phyloP scores from a whole-genome alignment of 257 asterid genomes.

The Scutellaria galericulata region DNA sequence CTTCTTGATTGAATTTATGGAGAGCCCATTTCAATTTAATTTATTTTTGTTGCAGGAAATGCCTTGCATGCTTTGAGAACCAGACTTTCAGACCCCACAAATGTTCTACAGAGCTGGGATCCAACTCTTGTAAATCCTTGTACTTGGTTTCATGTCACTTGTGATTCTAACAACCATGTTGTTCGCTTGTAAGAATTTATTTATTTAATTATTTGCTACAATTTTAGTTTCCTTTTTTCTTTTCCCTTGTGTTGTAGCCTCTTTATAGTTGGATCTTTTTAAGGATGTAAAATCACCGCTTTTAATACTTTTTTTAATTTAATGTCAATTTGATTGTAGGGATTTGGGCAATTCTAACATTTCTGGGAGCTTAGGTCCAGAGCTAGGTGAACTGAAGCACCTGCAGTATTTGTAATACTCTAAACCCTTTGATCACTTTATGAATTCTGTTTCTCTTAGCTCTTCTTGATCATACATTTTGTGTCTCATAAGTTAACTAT shows the following conservation, averaged over 20 bases:
- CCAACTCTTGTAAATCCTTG: slow-evolving; percentile 97
- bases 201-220: neutral
- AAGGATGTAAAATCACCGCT: neutral
- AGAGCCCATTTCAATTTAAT: slow-evolving; percentile 15
- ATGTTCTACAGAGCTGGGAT: slow-evolving; percentile 93
- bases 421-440: slow-evolving; percentile 23
- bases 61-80: slow-evolving; percentile 83
- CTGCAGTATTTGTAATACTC: slow-evolving; percentile 74
- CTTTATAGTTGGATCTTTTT: neutral
- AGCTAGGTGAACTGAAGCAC: slow-evolving; percentile 85
- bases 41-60: slow-evolving; percentile 54
- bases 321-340: slow-evolving; percentile 45
- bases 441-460: neutral
- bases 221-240: neutral
- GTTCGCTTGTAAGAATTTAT: slow-evolving; percentile 73
- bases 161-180: slow-evolving; percentile 74
- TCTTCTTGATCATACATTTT: neutral
- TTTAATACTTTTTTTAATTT: slow-evolving; percentile 14
- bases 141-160: slow-evolving; percentile 94
- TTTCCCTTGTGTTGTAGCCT: neutral
- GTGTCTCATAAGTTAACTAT: too few relatives aligned
- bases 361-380: slow-evolving; percentile 83
- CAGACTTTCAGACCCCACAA: slow-evolving; percentile 71
- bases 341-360: slow-evolving; percentile 94
- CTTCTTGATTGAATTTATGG: slow-evolving; percentile 16